Base-by-base conservation (phyloP, 257 asterid species). In the Fraxinus excelsior region DNA sequence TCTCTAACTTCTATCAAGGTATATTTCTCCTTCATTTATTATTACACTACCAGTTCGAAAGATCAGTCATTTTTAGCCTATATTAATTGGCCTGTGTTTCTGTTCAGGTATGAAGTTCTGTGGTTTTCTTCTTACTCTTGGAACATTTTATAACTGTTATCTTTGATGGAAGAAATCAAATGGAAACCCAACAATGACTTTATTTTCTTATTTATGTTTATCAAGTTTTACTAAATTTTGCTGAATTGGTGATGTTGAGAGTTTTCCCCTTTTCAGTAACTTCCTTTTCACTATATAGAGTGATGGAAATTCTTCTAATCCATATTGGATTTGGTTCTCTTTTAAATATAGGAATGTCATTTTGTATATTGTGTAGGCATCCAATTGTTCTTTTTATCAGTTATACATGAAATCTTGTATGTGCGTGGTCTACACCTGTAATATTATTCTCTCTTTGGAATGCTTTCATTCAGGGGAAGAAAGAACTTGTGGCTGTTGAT, bases 401-500 rank as follows among this genome's bases (percentile, higher is more conserved):
- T 56, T 56, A 0, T 19, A 56, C 26, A 5, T 1, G 9, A 46
- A 14, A 46, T n/a, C 65, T 56, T n/a, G 28, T 19, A n/a, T n/a
- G 2, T 56, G 28, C 26, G n/a, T n/a, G 26, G 26, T 18, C 8
- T 18, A 56, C 21, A n/a, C 26, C n/a, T 56, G 12, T 7, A 11
- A 62, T 62, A 12, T 23, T 62, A 11, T 23, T 23, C 18, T 62
- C n/a, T 58, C 9, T 62, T 23, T 62, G 68, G 68, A 62, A 26
- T 62, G 16, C 68, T 62, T 42, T 74, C 73, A 72, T 29, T 69
- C 82, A 96, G 99, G 98, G 85, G 25, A 91, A 87, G 89, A 87
- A 96, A 77, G 96, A 90, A 44, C 93, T 96, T 18, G 90, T 87
- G 74, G 96, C 91, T 73, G 95, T 93, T 79, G 96, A 96, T 80